phyloP scores from a whole-genome alignment of 1,139 yeast species.

The Taphrina flavorubra region DNA sequence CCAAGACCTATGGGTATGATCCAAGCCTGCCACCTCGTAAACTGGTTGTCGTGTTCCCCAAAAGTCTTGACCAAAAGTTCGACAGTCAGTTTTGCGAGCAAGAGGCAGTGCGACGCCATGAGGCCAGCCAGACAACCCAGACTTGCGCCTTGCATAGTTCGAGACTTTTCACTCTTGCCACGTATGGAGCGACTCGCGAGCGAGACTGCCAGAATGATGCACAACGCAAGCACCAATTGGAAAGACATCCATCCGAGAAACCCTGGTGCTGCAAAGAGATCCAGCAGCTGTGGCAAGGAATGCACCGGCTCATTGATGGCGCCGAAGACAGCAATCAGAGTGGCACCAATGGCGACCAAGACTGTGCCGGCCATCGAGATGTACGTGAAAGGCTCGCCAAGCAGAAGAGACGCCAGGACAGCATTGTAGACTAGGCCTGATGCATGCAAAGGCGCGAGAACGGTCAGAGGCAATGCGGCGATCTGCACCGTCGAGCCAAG shows the following conservation, averaged over 20 bases:
- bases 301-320: conserved; percentile 61
- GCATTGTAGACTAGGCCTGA: conserved; percentile 86
- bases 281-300: conserved; percentile 57
- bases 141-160: conserved; percentile 58
- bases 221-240: conserved; percentile 50
- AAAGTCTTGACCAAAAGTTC: conserved; percentile 61
- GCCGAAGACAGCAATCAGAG: conserved; percentile 79
- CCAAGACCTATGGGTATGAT: conserved; percentile 65
- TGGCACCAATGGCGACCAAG: conserved; percentile 74
- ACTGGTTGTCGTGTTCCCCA: conserved; percentile 50
- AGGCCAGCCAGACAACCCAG: conserved; percentile 79
- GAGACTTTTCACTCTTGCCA: conserved; percentile 50
- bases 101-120: conserved; percentile 80
- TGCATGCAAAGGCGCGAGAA: conserved; percentile 83
- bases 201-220: conserved; percentile 48
- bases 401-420: conserved; percentile 69
- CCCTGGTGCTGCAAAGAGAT: conserved; percentile 53
- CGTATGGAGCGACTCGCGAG: conserved; percentile 45
- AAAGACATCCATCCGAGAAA: conserved; percentile 59
- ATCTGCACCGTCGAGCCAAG: conserved; percentile 84
- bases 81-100: conserved; percentile 82
- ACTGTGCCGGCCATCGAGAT: conserved; percentile 60
- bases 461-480: conserved; percentile 78
- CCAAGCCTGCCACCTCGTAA: conserved; percentile 55
- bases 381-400: conserved; percentile 67